Evolutionary conservation across 495 filamentous ascomycete species (phyloP).

Genomic region (Entonaema liquescens): DNA sequence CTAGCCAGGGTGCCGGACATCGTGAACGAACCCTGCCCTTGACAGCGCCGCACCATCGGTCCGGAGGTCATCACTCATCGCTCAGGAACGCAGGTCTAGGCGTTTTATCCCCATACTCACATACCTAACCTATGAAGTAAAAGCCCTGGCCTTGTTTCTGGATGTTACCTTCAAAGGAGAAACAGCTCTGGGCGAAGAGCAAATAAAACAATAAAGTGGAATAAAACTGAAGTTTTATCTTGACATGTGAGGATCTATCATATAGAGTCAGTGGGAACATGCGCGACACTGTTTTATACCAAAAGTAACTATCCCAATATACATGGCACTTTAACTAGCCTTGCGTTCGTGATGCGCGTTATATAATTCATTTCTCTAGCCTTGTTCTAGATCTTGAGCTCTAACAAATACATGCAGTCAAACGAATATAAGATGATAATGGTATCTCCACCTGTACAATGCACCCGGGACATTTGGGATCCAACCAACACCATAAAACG

Average conservation of each 20-base stretch:
- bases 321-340: neutral
- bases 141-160: neutral
- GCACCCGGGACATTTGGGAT: slow-evolving; percentile 9
- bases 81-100: slow-evolving; percentile 14
- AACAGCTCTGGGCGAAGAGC: neutral
- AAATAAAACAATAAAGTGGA: neutral
- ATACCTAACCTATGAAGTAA: neutral
- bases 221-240: neutral
- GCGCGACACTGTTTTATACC: too few species aligned
- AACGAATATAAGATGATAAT: slow-evolving; percentile 11
- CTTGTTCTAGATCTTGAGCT: slow-evolving; percentile 8
- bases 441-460: slow-evolving; percentile 36
- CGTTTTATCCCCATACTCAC: neutral
- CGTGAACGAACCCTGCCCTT: slow-evolving; percentile 18
- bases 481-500: slow-evolving; percentile 1
- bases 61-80: slow-evolving; percentile 15
- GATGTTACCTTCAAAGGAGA: neutral
- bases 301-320: too few species aligned
- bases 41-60: slow-evolving; percentile 40
- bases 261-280: too few species aligned
- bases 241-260: too few species aligned
- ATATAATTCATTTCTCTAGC: slow-evolving; percentile 6
- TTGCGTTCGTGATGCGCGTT: neutral
- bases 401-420: slow-evolving; percentile 17
- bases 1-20: neutral